Evolutionary conservation across 208 protist species (phyloP), one percentile per base, ranked within the genome.

Genomic region (Leishmania mexicana): DNA sequence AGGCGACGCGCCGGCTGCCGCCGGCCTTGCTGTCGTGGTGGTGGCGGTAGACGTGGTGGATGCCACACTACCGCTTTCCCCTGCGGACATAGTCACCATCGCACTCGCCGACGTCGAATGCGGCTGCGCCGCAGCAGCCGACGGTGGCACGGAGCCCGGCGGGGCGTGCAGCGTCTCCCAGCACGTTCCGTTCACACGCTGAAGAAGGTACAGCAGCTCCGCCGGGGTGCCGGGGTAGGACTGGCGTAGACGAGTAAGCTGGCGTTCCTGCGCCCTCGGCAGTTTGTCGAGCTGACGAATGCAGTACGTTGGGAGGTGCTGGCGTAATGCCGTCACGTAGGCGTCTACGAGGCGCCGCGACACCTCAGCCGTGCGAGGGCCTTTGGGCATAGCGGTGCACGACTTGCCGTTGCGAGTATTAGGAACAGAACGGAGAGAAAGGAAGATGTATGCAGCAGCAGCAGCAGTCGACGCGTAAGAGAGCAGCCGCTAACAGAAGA

Each of bases 291-390:
- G 80, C 80, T 90, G 88, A 5, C 87, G 86, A 19, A 92, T 83
- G 54, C 81, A 85, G 45, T 82, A 79, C 4, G 89, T 92, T 42
- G 91, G 89, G 4, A 94, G 88, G 49, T 84, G 88, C 70, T 94
- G 91, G 8, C 91, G 91, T 19, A 94, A 83, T n/a, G 83, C n/a
- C 3, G 89, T 94, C 42, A 94, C 85, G 82, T 94, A 94, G 17
- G 88, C 91, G 71, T 89, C 87, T 28, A 92, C 89, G 24, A 94
- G 82, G 47, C 85, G 83, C 78, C 84, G 86, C n/a, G 88, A 85
- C 54, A 89, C 85, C 7, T 83, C 83, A 1, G 83, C 79, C 38
- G 83, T 79, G 19, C 80, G 86, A n/a, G 81, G 77, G 11, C 49
- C 60, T 21, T 82, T 84, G 1, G 82, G 77, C 82, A 85, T 85